Percentiles rank a stretch among this genome's conserved stretches.
phyloP scores from a whole-genome alignment of 495 filamentous ascomycete genomes.

The Hypoxylon rickii region DNA sequence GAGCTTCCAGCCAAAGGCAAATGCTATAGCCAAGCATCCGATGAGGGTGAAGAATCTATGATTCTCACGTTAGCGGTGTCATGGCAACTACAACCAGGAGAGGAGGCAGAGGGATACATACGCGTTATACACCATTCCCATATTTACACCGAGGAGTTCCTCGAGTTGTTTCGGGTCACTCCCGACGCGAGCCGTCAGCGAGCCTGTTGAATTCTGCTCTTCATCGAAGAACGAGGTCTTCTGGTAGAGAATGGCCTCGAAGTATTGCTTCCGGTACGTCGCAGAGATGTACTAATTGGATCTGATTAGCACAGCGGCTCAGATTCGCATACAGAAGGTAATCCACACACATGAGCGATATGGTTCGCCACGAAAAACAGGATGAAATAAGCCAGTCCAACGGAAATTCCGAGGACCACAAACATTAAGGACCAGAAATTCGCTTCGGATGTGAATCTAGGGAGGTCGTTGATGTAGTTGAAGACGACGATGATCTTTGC shows the following conservation, averaged over 20 bases:
- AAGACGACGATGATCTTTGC: slow-evolving; percentile 50
- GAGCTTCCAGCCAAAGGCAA: slow-evolving; percentile 63
- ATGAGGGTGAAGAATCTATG: slow-evolving; percentile 50
- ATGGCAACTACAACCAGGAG: background rate
- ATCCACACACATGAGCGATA: slow-evolving; percentile 40
- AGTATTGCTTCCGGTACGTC: slow-evolving; percentile 62
- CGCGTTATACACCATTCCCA: slow-evolving; percentile 56
- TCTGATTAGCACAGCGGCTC: too few species aligned
- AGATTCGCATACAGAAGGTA: background rate
- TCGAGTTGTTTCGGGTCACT: slow-evolving; percentile 64
- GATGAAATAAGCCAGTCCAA: slow-evolving; percentile 47
- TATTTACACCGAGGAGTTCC: slow-evolving; percentile 63
- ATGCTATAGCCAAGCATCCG: slow-evolving; percentile 55
- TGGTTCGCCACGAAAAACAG: slow-evolving; percentile 40
- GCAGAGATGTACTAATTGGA: slow-evolving; percentile 46
- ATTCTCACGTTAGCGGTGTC: background rate
- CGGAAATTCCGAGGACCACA: slow-evolving; percentile 46
- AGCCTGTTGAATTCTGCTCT: slow-evolving; percentile 64
- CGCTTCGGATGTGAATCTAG: slow-evolving; percentile 36
- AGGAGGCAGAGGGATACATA: background rate
- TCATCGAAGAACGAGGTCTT: slow-evolving; percentile 68
- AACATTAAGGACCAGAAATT: slow-evolving; percentile 58
- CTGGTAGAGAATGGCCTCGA: slow-evolving; percentile 60
- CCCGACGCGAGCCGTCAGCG: slow-evolving; percentile 62
- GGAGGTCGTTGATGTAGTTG: slow-evolving; percentile 23